phyloP scores from a whole-genome alignment of 2,329 filamentous ascomycete species.

The Hymenotorrendiella dingleyae region DNA sequence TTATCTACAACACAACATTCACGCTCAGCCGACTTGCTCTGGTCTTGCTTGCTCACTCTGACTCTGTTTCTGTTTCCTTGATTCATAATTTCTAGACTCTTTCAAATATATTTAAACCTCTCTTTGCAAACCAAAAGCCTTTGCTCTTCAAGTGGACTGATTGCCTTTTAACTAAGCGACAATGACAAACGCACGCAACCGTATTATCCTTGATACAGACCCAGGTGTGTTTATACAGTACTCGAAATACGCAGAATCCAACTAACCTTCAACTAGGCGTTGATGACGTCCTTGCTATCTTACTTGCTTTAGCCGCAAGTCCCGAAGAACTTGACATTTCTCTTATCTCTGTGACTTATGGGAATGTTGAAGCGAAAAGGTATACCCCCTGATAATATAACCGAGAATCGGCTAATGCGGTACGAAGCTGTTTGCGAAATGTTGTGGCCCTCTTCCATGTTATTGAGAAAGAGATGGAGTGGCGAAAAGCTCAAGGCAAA shows the following conservation, averaged over 20 bases:
- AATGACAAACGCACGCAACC: slow-evolving; percentile 59
- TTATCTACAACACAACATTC: no score
- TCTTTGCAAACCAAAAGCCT: no score
- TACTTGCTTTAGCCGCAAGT: slow-evolving; percentile 76
- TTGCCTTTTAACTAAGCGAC: background rate
- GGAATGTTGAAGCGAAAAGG: slow-evolving; percentile 85
- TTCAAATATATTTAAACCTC: no score
- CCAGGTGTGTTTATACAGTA: slow-evolving; percentile 50
- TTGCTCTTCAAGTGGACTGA: background rate
- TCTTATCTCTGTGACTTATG: slow-evolving; percentile 85
- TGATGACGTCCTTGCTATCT: slow-evolving; percentile 84
- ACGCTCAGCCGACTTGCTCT: no score
- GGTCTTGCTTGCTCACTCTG: no score
- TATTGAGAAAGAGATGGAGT: slow-evolving; percentile 80
- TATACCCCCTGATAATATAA: no score
- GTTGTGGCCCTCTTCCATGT: slow-evolving; percentile 87
- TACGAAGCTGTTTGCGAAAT: slow-evolving; percentile 77
- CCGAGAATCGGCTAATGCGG: no score
- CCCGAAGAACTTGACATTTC: slow-evolving; percentile 80
- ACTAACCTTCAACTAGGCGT: slow-evolving; percentile 50
- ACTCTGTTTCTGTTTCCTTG: no score
- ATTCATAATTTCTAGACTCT: no score
- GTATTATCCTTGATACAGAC: slow-evolving; percentile 95
- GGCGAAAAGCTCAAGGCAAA: slow-evolving; percentile 66
- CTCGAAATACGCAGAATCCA: slow-evolving; percentile 1